Evolutionary conservation across 192 early-diverging fungal genomes (phyloP).

Genomic region (Coemansia sp.): DNA sequence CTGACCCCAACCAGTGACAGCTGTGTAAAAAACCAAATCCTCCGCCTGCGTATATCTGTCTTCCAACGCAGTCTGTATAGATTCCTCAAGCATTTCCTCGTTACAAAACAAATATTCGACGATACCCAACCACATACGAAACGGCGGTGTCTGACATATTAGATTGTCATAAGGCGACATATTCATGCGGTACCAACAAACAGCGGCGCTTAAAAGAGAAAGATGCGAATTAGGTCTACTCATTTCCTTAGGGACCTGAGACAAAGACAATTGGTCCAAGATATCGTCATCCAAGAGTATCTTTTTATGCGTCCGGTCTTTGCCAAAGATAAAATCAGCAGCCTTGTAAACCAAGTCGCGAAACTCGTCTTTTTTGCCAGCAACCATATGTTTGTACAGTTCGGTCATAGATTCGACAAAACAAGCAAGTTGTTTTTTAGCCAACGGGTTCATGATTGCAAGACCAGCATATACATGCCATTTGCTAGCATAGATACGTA

Average conservation of each 20-base stretch:
- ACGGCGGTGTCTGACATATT: slow-evolving; percentile 94
- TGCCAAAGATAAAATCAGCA: slow-evolving; percentile 82
- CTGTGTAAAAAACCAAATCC: slow-evolving; percentile 88
- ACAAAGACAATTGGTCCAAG: slow-evolving; percentile 86
- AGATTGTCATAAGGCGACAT: slow-evolving; percentile 93
- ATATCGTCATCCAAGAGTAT: slow-evolving; percentile 79
- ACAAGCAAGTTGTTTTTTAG: slow-evolving; percentile 80
- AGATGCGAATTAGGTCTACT: slow-evolving; percentile 87
- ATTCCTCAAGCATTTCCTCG: slow-evolving; percentile 77
- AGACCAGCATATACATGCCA: slow-evolving; percentile 98
- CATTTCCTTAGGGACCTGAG: slow-evolving; percentile 69
- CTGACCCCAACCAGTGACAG: slow-evolving; percentile 90
- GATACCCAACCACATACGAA: slow-evolving; percentile 92
- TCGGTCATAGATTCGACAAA: slow-evolving; percentile 86
- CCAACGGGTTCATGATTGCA: slow-evolving; percentile 90
- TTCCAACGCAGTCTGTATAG: slow-evolving; percentile 80
- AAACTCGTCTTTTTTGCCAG: slow-evolving; percentile 80
- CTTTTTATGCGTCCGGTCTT: slow-evolving; percentile 57
- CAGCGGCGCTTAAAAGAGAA: slow-evolving; percentile 89
- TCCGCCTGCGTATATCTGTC: slow-evolving; percentile 73
- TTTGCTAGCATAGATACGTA: slow-evolving; percentile 92
- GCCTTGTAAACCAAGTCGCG: slow-evolving; percentile 67
- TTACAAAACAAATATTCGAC: slow-evolving; percentile 90
- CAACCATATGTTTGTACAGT: slow-evolving; percentile 94
- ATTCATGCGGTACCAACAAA: slow-evolving; percentile 84